These are phyloP conservation scores for Yamadazyma dendronema DNA, from an alignment of 1,139 yeast genomes.

Conservation along the genomic window DNA sequence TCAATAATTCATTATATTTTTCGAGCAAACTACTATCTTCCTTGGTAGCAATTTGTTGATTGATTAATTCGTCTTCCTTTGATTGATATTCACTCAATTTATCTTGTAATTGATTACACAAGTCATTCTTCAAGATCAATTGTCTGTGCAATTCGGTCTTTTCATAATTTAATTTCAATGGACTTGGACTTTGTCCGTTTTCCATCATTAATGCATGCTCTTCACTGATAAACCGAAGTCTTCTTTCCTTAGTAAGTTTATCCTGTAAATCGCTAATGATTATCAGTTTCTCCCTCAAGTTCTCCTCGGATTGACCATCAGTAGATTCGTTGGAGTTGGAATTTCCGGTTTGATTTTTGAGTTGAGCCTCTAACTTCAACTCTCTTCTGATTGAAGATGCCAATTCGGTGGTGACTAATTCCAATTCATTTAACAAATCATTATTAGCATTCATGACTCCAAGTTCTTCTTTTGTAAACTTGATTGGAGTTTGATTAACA, in stretches of 20 bases:
- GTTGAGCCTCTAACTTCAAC: conserved; percentile 49
- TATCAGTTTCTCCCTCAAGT: conserved; percentile 42
- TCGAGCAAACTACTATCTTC: conserved; percentile 26
- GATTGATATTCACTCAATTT: conserved; percentile 33
- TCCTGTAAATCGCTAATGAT: conserved; percentile 54
- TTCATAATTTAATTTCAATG: conserved; percentile 56
- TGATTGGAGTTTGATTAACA: conserved; percentile 13
- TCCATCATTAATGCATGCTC: conserved; percentile 61
- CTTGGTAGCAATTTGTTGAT: conserved; percentile 5
- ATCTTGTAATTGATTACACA: conserved; percentile 43
- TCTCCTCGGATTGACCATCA: conserved; percentile 21
- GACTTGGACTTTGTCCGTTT: conserved; percentile 52
- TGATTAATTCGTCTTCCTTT: conserved; percentile 11
- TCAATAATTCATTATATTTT: conserved; percentile 38
- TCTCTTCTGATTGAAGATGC: conserved; percentile 72
- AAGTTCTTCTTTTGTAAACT: conserved; percentile 57
- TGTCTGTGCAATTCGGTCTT: conserved; percentile 52
- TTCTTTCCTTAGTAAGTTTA: conserved; percentile 61
- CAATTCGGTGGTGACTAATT: conserved; percentile 65
- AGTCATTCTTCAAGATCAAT: conserved; percentile 47
- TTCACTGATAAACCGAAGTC: conserved; percentile 65
- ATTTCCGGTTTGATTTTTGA: conserved; percentile 20
- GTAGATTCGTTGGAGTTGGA: conserved; percentile 5
- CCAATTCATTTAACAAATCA: conserved; percentile 59
- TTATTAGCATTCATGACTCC: conserved; percentile 60